Evolutionary conservation across 2,329 filamentous ascomycete genomes (phyloP).

Genomic region (Aspergillus pseudoglaucus): DNA sequence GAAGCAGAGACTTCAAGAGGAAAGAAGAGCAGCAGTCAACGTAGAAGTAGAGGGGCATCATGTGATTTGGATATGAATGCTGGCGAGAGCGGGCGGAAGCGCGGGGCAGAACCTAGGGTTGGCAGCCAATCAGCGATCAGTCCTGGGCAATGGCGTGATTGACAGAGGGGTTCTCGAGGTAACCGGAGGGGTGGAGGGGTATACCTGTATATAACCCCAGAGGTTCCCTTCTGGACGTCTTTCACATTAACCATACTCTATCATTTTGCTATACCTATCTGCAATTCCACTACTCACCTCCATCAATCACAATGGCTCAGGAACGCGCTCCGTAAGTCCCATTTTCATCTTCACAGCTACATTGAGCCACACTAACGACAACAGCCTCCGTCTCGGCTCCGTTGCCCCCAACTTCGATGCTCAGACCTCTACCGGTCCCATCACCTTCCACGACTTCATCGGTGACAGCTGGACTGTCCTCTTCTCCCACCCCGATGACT

Average conservation of each 20-base stretch:
- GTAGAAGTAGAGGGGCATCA: background rate
- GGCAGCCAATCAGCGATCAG: too few species aligned
- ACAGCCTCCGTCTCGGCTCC: slow-evolving; percentile 58
- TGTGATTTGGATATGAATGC: background rate
- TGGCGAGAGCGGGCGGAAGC: background rate
- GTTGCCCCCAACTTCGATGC: slow-evolving; percentile 64
- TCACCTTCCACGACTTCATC: slow-evolving; percentile 67
- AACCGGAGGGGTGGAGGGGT: background rate
- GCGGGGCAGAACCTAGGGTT: background rate
- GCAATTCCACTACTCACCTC: background rate
- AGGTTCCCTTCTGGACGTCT: background rate
- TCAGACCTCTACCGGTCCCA: slow-evolving; percentile 59
- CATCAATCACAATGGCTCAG: slow-evolving; percentile 33
- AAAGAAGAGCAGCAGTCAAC: background rate
- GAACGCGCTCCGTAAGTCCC: slow-evolving; percentile 38
- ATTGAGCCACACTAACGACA: slow-evolving; percentile 7
- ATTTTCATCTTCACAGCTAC: background rate
- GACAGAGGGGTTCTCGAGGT: too few species aligned
- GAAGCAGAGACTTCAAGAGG: background rate
- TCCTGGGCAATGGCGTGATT: too few species aligned
- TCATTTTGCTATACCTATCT: slow-evolving; percentile 3
- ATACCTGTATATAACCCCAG: background rate
- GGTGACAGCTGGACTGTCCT: slow-evolving; percentile 64
- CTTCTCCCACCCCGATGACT: slow-evolving; percentile 70
- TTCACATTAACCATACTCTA: background rate